Conservation (phyloP, 805 yeast genomes). For the Cyberlindnera euphorbiae region DNA sequence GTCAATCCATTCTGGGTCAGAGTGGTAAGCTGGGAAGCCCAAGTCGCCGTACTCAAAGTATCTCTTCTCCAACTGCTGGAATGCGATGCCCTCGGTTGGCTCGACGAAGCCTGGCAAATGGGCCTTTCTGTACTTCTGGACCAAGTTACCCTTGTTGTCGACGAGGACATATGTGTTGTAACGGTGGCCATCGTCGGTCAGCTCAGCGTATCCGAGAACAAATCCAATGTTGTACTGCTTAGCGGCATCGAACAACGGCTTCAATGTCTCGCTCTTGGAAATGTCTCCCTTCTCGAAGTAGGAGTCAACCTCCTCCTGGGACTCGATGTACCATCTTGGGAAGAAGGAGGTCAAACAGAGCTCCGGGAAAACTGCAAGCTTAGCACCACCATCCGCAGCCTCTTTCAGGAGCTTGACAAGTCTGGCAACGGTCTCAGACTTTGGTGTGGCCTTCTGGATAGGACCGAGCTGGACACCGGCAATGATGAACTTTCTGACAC, state of each 20-base stretch:
- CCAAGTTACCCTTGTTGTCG: constrained; percentile 28
- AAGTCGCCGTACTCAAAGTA: constrained; percentile 34
- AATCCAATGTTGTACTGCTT: constrained; percentile 28
- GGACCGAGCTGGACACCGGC: constrained; percentile 34
- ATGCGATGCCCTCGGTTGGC: constrained; percentile 30
- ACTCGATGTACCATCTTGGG: constrained; percentile 32
- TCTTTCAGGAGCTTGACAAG: constrained; percentile 27
- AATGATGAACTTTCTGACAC: constrained; percentile 26
- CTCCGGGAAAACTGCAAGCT: constrained; percentile 34
- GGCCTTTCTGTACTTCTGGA: constrained; percentile 33
- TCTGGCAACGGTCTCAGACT: constrained; percentile 29
- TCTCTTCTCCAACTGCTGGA: constrained; percentile 36
- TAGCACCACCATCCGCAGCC: constrained; percentile 30
- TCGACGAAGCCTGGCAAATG: constrained; percentile 35
- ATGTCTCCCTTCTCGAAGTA: constrained; percentile 34
- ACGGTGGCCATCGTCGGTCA: constrained; percentile 33
- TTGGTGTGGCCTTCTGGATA: constrained; percentile 29
- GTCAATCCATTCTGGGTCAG: constrained; percentile 33
- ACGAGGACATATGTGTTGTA: constrained; percentile 32
- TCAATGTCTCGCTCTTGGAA: constrained; percentile 22
- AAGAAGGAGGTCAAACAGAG: constrained; percentile 33
- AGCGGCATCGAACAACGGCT: constrained; percentile 32
- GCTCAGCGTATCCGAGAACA: constrained; percentile 34
- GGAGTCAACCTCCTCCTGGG: constrained; percentile 31
- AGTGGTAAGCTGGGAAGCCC: constrained; percentile 33